A percentile compares a stretch with the other conserved stretches of the same genome.
Conservation (phyloP, 352 stramenopile genomes). For the Phytophthora syringae region DNA sequence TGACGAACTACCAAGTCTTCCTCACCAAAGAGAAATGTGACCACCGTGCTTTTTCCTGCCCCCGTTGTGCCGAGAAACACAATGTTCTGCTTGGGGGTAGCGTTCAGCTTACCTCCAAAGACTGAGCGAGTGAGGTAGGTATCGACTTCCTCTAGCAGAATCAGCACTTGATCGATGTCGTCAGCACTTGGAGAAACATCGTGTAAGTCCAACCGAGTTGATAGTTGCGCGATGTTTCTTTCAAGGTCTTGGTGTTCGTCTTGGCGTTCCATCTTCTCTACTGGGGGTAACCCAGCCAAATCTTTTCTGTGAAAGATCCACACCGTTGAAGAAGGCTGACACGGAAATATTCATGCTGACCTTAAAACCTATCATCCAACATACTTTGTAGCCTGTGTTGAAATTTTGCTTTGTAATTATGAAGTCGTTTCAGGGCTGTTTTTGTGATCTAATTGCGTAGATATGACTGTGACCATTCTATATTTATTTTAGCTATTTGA, state of each 20-base stretch:
- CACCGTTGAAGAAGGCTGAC: too few relatives aligned
- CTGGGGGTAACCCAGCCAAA: too few relatives aligned
- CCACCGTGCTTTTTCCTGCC: constrained; percentile 20
- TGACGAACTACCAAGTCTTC: constrained; percentile 15
- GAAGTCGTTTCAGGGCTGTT: too few relatives aligned
- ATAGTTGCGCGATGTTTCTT: neutral
- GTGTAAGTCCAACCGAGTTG: neutral
- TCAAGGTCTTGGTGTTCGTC: too few relatives aligned
- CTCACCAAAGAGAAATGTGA: constrained; percentile 33
- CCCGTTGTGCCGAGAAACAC: constrained; percentile 27
- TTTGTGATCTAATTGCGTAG: too few relatives aligned
- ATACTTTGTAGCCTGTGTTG: too few relatives aligned
- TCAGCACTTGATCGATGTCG: constrained; percentile 13
- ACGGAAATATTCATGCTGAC: too few relatives aligned
- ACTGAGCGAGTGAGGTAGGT: constrained; percentile 14
- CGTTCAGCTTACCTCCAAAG: neutral
- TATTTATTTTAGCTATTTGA: too few relatives aligned
- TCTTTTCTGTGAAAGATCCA: too few relatives aligned
- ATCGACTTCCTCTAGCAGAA: constrained; percentile 21
- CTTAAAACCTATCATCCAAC: too few relatives aligned
- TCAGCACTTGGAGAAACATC: neutral
- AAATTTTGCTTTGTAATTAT: too few relatives aligned
- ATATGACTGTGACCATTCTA: too few relatives aligned
- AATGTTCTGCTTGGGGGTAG: constrained; percentile 6
- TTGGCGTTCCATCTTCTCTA: neutral